A percentile compares a stretch with the other conserved stretches of the same genome.
phyloP scores from a whole-genome alignment of 495 filamentous ascomycete species.

The Glarea lozoyensis region DNA sequence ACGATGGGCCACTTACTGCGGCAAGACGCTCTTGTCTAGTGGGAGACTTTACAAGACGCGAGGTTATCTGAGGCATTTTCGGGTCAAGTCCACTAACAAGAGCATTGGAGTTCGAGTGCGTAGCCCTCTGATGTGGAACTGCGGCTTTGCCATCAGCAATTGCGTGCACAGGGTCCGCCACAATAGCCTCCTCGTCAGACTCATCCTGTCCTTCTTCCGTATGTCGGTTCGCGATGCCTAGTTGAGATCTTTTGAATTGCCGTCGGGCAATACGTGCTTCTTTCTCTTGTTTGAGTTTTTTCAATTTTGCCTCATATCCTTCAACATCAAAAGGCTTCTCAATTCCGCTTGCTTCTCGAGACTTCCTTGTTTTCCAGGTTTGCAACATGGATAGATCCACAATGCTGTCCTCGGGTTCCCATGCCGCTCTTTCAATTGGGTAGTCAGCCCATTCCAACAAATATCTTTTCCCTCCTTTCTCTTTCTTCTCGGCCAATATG shows the following conservation, averaged over 20 bases:
- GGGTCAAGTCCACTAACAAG: no score
- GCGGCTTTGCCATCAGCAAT: no score
- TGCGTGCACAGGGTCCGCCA: no score
- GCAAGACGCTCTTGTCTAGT: no score
- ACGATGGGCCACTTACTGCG: no score
- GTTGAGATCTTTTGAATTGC: slow-evolving; percentile 36
- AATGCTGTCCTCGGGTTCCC: slow-evolving; percentile 54
- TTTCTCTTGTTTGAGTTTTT: slow-evolving; percentile 21
- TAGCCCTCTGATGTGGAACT: no score
- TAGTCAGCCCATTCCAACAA: slow-evolving; percentile 65
- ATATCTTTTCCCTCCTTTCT: slow-evolving; percentile 36
- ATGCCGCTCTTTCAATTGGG: slow-evolving; percentile 44
- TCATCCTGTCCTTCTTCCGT: no score
- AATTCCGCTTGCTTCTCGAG: slow-evolving; percentile 31
- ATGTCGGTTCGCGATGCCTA: no score
- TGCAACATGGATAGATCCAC: slow-evolving; percentile 31
- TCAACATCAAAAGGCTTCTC: slow-evolving; percentile 39
- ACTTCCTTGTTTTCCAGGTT: slow-evolving; percentile 47
- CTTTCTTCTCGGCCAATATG: slow-evolving; percentile 41
- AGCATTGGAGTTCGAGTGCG: no score
- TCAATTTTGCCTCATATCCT: slow-evolving; percentile 29
- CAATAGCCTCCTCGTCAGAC: slow-evolving; percentile 10
- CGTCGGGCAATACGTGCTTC: slow-evolving; percentile 37
- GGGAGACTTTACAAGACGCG: no score
- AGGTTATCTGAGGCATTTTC: no score